Percentiles rank a stretch among this genome's conserved stretches.
These are phyloP conservation scores for Periglandula ipomoeae DNA, from an alignment of 2,329 filamentous ascomycete species.

Conservation along the genomic window DNA sequence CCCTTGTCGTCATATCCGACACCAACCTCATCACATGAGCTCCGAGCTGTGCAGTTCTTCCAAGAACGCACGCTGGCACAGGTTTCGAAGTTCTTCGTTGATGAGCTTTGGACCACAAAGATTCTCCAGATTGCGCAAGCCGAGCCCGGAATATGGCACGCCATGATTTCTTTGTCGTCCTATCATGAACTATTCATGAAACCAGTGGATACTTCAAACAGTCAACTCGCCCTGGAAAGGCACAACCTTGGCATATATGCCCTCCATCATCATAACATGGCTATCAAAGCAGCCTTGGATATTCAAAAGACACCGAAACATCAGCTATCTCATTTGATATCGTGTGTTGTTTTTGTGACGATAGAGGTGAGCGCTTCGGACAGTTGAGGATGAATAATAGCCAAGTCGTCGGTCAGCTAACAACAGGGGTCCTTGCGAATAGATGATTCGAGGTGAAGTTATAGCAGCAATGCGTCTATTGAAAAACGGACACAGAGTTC, in stretches of 20 bases:
- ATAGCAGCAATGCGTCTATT: slow-evolving; percentile 1
- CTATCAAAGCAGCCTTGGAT: neutral
- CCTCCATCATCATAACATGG: slow-evolving; percentile 3
- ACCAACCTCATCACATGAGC: neutral
- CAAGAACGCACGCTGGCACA: neutral
- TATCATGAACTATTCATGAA: neutral
- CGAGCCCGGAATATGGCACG: slow-evolving; percentile 3
- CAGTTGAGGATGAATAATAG: neutral
- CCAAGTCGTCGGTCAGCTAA: too few species aligned
- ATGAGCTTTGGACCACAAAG: neutral
- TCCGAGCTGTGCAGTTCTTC: neutral
- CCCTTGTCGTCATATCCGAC: too few species aligned
- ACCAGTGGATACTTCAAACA: neutral
- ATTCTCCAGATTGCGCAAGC: neutral
- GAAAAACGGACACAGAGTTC: neutral
- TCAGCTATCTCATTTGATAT: slow-evolving; percentile 1
- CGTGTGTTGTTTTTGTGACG: slow-evolving; percentile 1
- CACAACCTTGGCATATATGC: neutral
- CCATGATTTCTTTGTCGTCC: neutral
- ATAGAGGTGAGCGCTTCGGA: neutral
- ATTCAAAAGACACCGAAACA: neutral
- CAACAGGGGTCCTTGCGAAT: too few species aligned
- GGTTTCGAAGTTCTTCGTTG: neutral
- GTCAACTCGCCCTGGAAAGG: neutral
- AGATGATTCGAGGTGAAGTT: slow-evolving; percentile 1